Percentiles rank a stretch among this genome's conserved stretches.
phyloP scores from a whole-genome alignment of 169 alveolate genomes.

The Cryptosporidium bovis region DNA sequence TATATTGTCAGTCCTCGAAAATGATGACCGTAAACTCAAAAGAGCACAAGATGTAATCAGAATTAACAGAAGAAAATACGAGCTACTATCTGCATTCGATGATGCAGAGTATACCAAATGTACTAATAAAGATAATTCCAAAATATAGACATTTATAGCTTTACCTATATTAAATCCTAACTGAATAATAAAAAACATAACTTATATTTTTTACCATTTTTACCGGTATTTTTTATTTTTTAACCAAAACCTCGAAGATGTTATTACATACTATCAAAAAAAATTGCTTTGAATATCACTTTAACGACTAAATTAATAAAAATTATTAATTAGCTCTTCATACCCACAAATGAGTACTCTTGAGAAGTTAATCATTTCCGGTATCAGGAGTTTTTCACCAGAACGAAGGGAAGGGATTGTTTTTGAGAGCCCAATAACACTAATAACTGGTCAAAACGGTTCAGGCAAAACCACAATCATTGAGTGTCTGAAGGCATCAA shows the following conservation, averaged over 20 bases:
- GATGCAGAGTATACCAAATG: conserved; percentile 16
- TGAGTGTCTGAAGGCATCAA: conserved; percentile 93
- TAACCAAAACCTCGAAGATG: too few species aligned
- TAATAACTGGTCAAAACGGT: conserved; percentile 98
- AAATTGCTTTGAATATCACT: too few species aligned
- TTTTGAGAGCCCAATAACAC: conserved; percentile 95
- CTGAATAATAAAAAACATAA: not conserved
- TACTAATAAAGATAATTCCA: not conserved
- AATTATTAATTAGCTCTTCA: not conserved
- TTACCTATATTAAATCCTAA: not conserved
- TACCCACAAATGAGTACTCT: conserved; percentile 87
- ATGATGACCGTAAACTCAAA: conserved; percentile 60
- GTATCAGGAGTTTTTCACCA: conserved; percentile 95
- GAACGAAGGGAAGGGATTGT: conserved; percentile 90
- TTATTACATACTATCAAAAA: too few species aligned
- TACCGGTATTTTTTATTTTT: not conserved
- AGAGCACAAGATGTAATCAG: conserved; percentile 69
- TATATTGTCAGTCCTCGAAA: conserved; percentile 32
- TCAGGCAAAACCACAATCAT: conserved; percentile 98
- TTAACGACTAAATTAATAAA: too few species aligned
- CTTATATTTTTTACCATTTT: not conserved
- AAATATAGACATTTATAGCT: not conserved
- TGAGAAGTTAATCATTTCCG: conserved; percentile 95
- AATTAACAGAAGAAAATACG: conserved; percentile 13
- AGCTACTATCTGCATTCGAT: conserved; percentile 35